Percentiles rank a stretch among this genome's conserved stretches.
Conservation (phyloP, 2,329 filamentous ascomycete species). For the Aspergillus persii region DNA sequence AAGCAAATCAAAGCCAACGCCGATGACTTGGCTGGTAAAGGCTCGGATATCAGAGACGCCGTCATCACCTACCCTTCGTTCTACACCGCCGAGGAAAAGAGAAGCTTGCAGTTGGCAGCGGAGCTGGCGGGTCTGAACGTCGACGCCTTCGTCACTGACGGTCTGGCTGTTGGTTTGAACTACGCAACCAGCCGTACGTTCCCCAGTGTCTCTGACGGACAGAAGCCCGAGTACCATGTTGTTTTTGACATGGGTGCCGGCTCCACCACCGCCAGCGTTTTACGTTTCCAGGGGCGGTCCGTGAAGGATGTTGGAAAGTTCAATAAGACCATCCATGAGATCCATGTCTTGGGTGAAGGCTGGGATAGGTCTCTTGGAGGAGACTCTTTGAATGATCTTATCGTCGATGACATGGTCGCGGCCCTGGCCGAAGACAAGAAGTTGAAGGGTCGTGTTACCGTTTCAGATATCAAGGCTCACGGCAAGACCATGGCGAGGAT, state of each 20-base stretch:
- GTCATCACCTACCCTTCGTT: slow-evolving; percentile 90
- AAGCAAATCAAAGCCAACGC: slow-evolving; percentile 89
- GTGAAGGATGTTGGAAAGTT: slow-evolving; percentile 90
- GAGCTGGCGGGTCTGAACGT: slow-evolving; percentile 85
- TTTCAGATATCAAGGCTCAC: slow-evolving; percentile 59
- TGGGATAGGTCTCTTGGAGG: slow-evolving; percentile 91
- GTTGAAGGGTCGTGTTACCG: slow-evolving; percentile 38
- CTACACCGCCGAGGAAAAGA: slow-evolving; percentile 86
- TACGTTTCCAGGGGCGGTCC: slow-evolving; percentile 83
- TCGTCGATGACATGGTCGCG: slow-evolving; percentile 82
- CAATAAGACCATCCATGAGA: slow-evolving; percentile 96
- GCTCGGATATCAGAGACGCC: slow-evolving; percentile 69
- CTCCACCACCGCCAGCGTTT: slow-evolving; percentile 82
- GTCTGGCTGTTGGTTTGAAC: slow-evolving; percentile 87
- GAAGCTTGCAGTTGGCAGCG: slow-evolving; percentile 78
- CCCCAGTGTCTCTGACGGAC: slow-evolving; percentile 76
- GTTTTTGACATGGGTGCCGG: slow-evolving; percentile 98
- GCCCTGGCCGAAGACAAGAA: slow-evolving; percentile 71
- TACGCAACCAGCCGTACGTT: slow-evolving; percentile 92
- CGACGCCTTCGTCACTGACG: slow-evolving; percentile 81
- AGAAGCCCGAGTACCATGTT: slow-evolving; percentile 85
- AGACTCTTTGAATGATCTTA: slow-evolving; percentile 81
- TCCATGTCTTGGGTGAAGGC: slow-evolving; percentile 80
- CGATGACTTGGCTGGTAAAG: slow-evolving; percentile 75
- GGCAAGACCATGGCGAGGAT: slow-evolving; percentile 85